Evolutionary conservation across 2,329 filamentous ascomycete species (phyloP).

Genomic region (Venturia carpophila): DNA sequence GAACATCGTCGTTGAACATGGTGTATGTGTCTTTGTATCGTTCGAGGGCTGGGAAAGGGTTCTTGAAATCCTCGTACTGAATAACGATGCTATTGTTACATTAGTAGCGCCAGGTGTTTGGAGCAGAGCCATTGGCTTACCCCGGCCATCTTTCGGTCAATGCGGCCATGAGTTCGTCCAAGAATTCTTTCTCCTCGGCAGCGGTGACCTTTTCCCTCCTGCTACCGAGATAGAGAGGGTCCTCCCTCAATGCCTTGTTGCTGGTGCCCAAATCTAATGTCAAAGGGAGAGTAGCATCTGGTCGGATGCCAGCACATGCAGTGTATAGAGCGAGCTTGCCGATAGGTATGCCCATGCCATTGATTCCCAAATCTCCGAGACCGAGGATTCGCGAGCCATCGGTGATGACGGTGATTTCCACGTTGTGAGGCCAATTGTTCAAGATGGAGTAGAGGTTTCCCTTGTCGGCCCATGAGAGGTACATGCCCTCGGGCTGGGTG

Average conservation of each 20-base stretch:
- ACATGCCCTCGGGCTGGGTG: constrained; percentile 88
- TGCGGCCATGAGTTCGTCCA: constrained; percentile 96
- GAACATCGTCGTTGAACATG: constrained; percentile 98
- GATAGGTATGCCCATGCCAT: constrained; percentile 96
- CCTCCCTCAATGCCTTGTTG: constrained; percentile 59
- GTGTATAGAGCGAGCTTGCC: constrained; percentile 95
- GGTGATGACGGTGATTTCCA: constrained; percentile 94
- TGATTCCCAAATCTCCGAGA: constrained; percentile 89
- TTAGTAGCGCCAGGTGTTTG: constrained; percentile 24
- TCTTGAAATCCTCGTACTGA: constrained; percentile 97
- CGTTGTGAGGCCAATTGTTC: constrained; percentile 86
- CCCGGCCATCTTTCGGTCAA: constrained; percentile 67
- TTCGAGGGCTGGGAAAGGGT: constrained; percentile 87
- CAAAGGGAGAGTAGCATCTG: constrained; percentile 56
- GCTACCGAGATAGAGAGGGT: constrained; percentile 87
- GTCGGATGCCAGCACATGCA: constrained; percentile 88
- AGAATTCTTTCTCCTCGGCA: constrained; percentile 77
- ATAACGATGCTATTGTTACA: constrained; percentile 54
- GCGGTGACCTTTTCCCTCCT: constrained; percentile 71
- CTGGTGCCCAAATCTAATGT: constrained; percentile 56
- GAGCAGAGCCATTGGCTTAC: constrained; percentile 34
- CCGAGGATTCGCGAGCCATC: constrained; percentile 91
- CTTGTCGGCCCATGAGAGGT: constrained; percentile 90
- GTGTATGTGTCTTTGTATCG: constrained; percentile 82
- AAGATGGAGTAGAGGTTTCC: constrained; percentile 85